Base-by-base conservation (phyloP, 2,329 filamentous ascomycete species). In the Alternaria ethzedia region DNA sequence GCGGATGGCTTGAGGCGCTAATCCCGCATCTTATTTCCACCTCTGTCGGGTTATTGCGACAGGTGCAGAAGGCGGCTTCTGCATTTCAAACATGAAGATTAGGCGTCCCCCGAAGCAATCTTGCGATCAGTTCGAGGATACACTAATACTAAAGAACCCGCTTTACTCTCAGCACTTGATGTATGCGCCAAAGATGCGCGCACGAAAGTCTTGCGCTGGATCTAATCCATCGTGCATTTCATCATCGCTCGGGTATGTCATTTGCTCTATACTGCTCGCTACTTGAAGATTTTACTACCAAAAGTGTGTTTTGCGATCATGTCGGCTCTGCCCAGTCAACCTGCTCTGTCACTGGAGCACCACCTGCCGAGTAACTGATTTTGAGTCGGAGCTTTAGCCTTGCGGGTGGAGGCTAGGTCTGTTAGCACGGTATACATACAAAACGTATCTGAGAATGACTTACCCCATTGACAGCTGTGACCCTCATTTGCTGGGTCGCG, bases 241-340 rank as follows among this genome's bases (percentile, higher is more conserved):
- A 61, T 61, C 46, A 36, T 58, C 44, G 56, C 56, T 57, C 32
- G 58, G 52, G 58, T 64, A 61, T 61, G 58, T 64, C 58, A 64
- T 64, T 64, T 61, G 57, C 54, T 64, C 57, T 58, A 66, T 50
- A 23, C n/a, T 58, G 52, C 23, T 57, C 44, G 47, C 61, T 57
- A 61, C 46, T 30, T 63, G 45, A 52, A 54, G 43, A 61, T 51
- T 21, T 51, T 54, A 41, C 61, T 54, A 46, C 46, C 47, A 57
- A 43, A 51, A n/a, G 17, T 59, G 25, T 52, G 46, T 21, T 25
- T 21, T 54, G 44, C 50, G n/a, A n/a, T 64, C 72, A 79, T 57
- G 75, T 70, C 23, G 93, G 90, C 82, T 99, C 96, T 28, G 92
- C 90, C 96, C 96, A 99, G 83, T 97, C 96, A 62, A 98, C 94